A percentile compares a stretch with the other conserved stretches of the same genome.
These are phyloP conservation scores for Sonneratia caseolaris DNA, from an alignment of 345 rosid genomes.

Conservation along the genomic window DNA sequence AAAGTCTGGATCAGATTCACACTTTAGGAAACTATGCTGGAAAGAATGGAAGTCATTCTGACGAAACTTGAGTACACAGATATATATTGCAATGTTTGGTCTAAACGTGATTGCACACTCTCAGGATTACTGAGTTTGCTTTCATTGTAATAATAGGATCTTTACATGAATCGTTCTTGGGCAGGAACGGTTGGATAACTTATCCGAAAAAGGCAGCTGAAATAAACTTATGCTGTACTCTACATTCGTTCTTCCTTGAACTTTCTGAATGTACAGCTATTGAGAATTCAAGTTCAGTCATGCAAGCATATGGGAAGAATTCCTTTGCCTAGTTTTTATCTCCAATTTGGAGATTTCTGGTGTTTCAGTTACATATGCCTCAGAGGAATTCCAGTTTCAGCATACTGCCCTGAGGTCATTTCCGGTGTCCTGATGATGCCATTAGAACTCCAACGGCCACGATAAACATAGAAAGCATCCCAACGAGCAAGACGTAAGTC, in stretches of 20 bases:
- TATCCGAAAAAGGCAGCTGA: not conserved
- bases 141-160: not conserved
- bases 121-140: not conserved
- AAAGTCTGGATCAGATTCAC: not conserved
- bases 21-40: not conserved
- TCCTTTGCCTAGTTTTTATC: not conserved
- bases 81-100: not conserved
- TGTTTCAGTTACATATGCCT: not conserved
- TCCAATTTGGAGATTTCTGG: not conserved
- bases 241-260: not conserved
- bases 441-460: slow-evolving; percentile 67
- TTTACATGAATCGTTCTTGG: not conserved
- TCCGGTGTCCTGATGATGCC: slow-evolving; percentile 71
- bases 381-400: not conserved
- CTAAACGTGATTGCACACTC: not conserved
- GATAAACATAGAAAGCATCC: slow-evolving; percentile 70
- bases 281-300: not conserved
- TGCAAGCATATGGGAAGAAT: not conserved
- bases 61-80: not conserved
- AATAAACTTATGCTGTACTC: not conserved
- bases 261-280: not conserved
- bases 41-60: not conserved
- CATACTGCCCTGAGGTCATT: slow-evolving; percentile 13
- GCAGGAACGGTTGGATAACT: not conserved
- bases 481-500: slow-evolving; percentile 48